Base-by-base conservation (phyloP, 129 eudicot species). In the Smallanthus sonchifolius region DNA sequence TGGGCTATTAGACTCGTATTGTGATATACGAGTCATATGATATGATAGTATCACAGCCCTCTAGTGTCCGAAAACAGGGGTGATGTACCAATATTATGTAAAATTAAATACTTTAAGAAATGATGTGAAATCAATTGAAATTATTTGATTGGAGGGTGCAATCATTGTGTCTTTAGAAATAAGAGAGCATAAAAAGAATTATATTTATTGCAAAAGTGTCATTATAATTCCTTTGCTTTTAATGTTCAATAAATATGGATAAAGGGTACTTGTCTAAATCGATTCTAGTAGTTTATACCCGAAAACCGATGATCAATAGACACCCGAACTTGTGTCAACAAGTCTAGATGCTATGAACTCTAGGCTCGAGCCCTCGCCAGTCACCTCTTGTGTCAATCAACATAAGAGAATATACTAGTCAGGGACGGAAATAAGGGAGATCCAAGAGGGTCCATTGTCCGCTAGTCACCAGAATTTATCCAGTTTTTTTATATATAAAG, bases 161-260 rank as follows among this genome's bases (percentile, higher is more conserved):
- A 70, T 70, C 10, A 69, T 44, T 49, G 38, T 61, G 65, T 24
- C 39, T 51, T 34, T 38, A 62, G 65, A 64, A 39, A 63, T 34
- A 62, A 69, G 75, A 60, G 30, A 48, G 30, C 66, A 62, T 10
- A 70, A 70, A 72, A 64, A 14, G 59, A 39, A 43, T 13, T 40
- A 36, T 64, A 72, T 72, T 79, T 16, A 72, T 15, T 72, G 56
- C 83, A 54, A 30, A 79, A 65, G 78, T 79, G 51, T 32, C 67
- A 65, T 74, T 57, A 67, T 44, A 35, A 63, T 34, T 17, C 30
- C 15, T 45, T 67, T 36, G 70, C 70, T 74, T 73, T 80, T 39
- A 48, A 67, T 47, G 75, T 67, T 28, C 56, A 80, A 80, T 80
- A 37, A 72, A 72, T 72, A 73, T 2, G 44, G 34, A 77, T 77